phyloP scores from a whole-genome alignment of 164 flowering plant genomes.

The Vitis cinerea region DNA sequence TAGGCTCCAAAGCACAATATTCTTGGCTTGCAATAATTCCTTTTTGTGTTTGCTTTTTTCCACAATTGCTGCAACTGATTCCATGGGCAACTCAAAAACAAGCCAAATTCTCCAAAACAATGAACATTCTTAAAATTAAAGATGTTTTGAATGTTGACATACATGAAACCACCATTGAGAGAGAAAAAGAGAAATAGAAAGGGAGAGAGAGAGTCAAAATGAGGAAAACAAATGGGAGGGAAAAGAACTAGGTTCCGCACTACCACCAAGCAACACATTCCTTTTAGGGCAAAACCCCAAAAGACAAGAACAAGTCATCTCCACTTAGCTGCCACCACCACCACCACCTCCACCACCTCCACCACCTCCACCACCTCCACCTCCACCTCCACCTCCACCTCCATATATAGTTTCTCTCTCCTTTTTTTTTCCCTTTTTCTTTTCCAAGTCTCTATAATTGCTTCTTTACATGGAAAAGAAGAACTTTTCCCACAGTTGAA shows the following conservation, averaged over 20 bases:
- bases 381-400: neutral
- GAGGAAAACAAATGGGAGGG: conserved; percentile 3
- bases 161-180: no score
- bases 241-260: conserved; percentile 20
- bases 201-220: neutral
- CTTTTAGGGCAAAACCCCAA: conserved; percentile 24
- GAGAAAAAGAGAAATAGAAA: no score
- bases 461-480: conserved; percentile 31
- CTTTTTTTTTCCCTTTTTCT: neutral
- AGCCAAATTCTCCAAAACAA: no score
- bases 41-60: no score
- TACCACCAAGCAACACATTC: conserved; percentile 13
- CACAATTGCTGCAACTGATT: no score
- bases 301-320: conserved; percentile 4
- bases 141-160: no score
- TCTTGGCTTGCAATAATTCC: no score
- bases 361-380: neutral
- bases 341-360: conserved; percentile 6
- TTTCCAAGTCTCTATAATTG: conserved; percentile 20
- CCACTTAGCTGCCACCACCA: conserved; percentile 11
- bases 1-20: no score
- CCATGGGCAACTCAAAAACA: no score
- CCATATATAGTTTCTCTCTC: neutral
- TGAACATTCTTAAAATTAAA: no score
- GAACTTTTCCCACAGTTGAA: conserved; percentile 30